Base-by-base conservation (phyloP, 176 grass and related monocot species). In the Leersia perrieri region DNA sequence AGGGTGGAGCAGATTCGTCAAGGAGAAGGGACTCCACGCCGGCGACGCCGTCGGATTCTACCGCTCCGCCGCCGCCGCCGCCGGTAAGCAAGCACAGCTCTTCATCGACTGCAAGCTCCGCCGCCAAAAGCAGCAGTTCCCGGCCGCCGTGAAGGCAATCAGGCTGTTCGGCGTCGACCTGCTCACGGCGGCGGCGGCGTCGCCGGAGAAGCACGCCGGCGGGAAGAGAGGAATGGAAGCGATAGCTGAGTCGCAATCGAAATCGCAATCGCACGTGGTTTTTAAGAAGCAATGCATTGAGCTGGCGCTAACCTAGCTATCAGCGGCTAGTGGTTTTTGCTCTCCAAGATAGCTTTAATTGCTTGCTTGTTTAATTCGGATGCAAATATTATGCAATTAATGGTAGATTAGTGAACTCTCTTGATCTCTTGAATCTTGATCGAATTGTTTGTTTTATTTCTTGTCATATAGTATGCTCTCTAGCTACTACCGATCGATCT, bases 1-100 rank as follows among this genome's bases (percentile, higher is more conserved):
- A 69, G 95, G 95, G 0, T 97, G 95, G 95, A 97, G 92, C 75
- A 83, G 95, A 12, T 97, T 97, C 75, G 95, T 97, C 68, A 97
- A 94, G 84, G 94, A 94, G 77, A 97, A 97, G 77, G 85, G 85
- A 1, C 86, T 97, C 29, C 70, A 70, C 25, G 89, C 94, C 33
- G 92, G 94, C 25, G 94, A 97, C 71, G 77, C 85, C n/a, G 77
- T 97, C 30, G 88, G 85, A 2, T 97, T 97, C 88, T 89, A 88
- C 70, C 87, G 91, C 25, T 87, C 85, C 9, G 58, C n/a, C n/a
- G n/a, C n/a, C n/a, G n/a, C n/a, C n/a, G n/a, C n/a, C n/a, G n/a
- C 60, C 0, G 70, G 64, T 14, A 84, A 84, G 26, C 18, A 53
- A 5, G 49, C 49, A 20, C 91, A 93, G 87, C 76, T 97, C 65